Evolutionary conservation across 768 basidiomycete genomes (phyloP), one percentile per base, ranked within the genome.

Genomic region (Omphalotus guepiniiformis): DNA sequence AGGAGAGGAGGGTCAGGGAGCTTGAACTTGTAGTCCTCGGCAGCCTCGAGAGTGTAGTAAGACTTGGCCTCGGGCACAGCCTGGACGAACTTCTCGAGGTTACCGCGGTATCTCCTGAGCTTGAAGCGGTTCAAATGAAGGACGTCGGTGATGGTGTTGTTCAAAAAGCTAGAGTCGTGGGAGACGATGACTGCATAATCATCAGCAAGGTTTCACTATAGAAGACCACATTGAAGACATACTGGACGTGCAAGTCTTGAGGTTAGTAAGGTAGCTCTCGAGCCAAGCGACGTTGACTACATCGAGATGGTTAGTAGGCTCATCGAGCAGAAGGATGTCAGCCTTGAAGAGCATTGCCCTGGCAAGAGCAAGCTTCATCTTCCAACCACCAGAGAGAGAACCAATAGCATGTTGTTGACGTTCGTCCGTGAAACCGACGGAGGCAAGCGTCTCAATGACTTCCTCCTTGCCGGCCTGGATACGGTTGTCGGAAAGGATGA

Each of bases 51-150:
- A 52, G 88, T 90, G 78, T 93, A 97, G 80, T 97, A 97, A 6
- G 93, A 91, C 75, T 88, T 94, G 67, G 94, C 94, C 74, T 97
- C 94, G 36, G 94, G 94, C 49, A 97, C 94, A 56, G 78, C 80
- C 69, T 89, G 83, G 63, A 97, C 93, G 71, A 97, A 97, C 54
- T 77, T 76, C 78, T 95, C 90, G 48, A 97, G 84, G 75, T 95
- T 95, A 63, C 94, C 94, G 55, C 85, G 85, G 74, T 97, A 94
- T 62, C 92, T 83, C 70, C 84, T 86, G 60, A 97, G 74, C 80
- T 96, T 97, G 85, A 97, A 96, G 72, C 93, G 89, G 80, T 96
- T 96, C 55, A 97, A 74, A 74, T 96, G 92, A 63, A 97, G 88
- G 58, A 93, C 91, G 60, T 96, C 94, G 57, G 93, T 96, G 74